phyloP scores from a whole-genome alignment of 371 early-diverging fungal genomes.

The Vairimorpha apis region DNA sequence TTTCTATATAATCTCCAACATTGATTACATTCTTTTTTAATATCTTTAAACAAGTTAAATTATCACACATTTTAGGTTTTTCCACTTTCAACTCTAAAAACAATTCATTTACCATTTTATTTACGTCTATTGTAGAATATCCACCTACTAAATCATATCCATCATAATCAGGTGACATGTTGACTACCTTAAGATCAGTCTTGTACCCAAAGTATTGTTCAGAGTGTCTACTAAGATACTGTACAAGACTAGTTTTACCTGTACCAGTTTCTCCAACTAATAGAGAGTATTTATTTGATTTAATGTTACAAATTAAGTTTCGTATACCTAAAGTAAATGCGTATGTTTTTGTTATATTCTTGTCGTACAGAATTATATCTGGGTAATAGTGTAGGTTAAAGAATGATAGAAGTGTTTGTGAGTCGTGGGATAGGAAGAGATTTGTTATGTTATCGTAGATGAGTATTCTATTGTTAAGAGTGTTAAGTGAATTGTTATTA shows the following conservation, averaged over 20 bases:
- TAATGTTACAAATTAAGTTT: conserved; percentile 36
- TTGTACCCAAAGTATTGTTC: conserved; percentile 63
- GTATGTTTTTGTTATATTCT: conserved; percentile 29
- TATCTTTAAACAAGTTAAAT: not conserved
- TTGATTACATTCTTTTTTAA: not conserved
- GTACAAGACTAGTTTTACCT: conserved; percentile 94
- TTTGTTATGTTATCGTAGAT: conserved; percentile 26
- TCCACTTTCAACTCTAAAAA: conserved; percentile 7
- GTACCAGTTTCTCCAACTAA: conserved; percentile 97
- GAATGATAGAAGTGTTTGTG: conserved; percentile 11
- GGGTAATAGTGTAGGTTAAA: conserved; percentile 9
- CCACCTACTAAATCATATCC: conserved; percentile 83
- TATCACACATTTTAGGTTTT: conserved; percentile 21
- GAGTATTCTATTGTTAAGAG: not conserved
- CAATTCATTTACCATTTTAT: conserved; percentile 43
- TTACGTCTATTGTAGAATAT: conserved; percentile 55
- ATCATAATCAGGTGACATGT: conserved; percentile 93
- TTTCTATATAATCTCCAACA: too few species aligned
- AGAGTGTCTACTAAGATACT: conserved; percentile 73
- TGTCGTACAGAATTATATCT: conserved; percentile 11
- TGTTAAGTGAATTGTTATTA: not conserved
- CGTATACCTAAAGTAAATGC: conserved; percentile 18
- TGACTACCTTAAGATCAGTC: conserved; percentile 71
- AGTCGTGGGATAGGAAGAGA: conserved; percentile 40
- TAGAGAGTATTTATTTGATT: conserved; percentile 70